Evolutionary conservation across 345 rosid species (phyloP).

Genomic region (Hirschfeldia incana): DNA sequence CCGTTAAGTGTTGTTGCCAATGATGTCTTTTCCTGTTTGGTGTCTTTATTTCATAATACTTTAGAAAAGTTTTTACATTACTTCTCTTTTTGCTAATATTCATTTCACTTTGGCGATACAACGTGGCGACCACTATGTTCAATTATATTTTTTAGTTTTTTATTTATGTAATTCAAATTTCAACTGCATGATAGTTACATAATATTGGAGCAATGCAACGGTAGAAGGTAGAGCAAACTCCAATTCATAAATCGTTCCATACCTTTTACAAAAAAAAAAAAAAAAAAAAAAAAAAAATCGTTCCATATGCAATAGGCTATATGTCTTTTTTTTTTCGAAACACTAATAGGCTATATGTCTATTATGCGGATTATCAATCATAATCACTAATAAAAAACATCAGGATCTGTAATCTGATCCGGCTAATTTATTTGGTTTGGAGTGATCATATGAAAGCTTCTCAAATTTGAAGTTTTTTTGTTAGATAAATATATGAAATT

Average conservation of each 20-base stretch:
- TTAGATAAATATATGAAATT: not conserved
- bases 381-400: not conserved
- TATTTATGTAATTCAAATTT: not conserved
- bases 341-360: no score
- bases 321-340: no score
- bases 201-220: not conserved
- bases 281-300: not conserved
- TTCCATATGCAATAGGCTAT: not conserved
- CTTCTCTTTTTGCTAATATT: not conserved
- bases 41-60: conserved; percentile 1
- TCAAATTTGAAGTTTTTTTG: not conserved
- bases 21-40: conserved; percentile 17
- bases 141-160: not conserved
- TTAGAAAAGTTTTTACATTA: conserved; percentile 15
- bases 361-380: not conserved
- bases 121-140: conserved; percentile 54
- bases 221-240: not conserved
- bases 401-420: not conserved
- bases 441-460: not conserved
- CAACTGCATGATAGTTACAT: not conserved
- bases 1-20: conserved; percentile 31
- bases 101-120: conserved; percentile 25
- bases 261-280: no score
- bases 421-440: not conserved
- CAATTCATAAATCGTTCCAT: not conserved